A percentile compares a stretch with the other conserved stretches of the same genome.
Evolutionary conservation across 2,329 filamentous ascomycete species (phyloP).

Genomic region (Biscogniauxia marginata): DNA sequence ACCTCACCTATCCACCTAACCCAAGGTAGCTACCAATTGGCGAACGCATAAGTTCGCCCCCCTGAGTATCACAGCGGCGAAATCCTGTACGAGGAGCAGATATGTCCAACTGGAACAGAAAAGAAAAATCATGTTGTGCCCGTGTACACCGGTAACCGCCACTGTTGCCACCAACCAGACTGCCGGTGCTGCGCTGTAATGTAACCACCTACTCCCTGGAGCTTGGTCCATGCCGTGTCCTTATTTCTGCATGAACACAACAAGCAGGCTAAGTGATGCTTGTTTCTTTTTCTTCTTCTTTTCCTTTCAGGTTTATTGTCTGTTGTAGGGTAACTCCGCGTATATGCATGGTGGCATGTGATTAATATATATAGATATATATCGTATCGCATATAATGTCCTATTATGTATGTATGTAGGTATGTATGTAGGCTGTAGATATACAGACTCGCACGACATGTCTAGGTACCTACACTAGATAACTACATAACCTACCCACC

Average conservation of each 20-base stretch:
- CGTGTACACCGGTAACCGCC: neutral
- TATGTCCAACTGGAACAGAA: neutral
- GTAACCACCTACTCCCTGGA: neutral
- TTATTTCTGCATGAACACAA: neutral
- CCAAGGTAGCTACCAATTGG: no score
- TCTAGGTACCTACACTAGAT: neutral
- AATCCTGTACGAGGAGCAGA: no score
- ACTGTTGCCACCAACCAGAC: neutral
- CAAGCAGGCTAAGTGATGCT: neutral
- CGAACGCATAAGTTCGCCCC: no score
- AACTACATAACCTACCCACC: neutral
- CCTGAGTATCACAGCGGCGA: no score
- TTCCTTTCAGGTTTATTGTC: no score
- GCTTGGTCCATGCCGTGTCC: neutral
- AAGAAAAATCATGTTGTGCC: neutral
- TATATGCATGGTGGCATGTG: neutral
- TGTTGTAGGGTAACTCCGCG: no score
- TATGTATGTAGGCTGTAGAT: constrained; percentile 4
- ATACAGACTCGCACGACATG: neutral
- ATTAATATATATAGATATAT: constrained; percentile 11
- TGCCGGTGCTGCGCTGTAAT: neutral
- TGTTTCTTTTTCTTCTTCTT: no score
- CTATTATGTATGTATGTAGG: constrained; percentile 3
- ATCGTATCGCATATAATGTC: no score
- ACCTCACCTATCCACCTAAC: no score